Percentiles rank a stretch among this genome's conserved stretches.
These are phyloP conservation scores for Tausonia pullulans DNA, from an alignment of 1,284 basidiomycete species.

Conservation along the genomic window DNA sequence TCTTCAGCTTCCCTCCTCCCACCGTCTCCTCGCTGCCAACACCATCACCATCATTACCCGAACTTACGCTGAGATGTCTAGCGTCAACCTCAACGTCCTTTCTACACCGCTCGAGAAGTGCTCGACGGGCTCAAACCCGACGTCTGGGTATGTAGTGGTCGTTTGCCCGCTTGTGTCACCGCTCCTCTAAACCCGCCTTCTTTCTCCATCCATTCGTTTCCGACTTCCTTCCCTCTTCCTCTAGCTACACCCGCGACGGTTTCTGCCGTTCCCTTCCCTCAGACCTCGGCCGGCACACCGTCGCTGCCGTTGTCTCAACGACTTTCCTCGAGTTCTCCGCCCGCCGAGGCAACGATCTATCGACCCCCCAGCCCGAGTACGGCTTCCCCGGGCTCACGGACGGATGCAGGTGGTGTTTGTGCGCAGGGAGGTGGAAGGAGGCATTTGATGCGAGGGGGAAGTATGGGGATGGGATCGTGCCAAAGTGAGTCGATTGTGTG, in stretches of 20 bases:
- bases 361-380: conserved; percentile 4
- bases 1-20: too few relatives aligned
- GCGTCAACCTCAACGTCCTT: too few relatives aligned
- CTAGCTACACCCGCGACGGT: neutral
- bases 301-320: conserved; percentile 3
- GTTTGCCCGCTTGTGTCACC: too few relatives aligned
- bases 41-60: too few relatives aligned
- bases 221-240: too few relatives aligned
- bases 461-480: conserved; percentile 7
- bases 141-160: too few relatives aligned
- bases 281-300: conserved; percentile 6
- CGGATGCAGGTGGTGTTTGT: conserved; percentile 9
- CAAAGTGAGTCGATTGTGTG: neutral
- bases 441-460: neutral
- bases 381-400: conserved; percentile 2
- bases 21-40: too few relatives aligned
- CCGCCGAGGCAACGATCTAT: conserved; percentile 1
- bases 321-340: conserved; percentile 10
- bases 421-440: conserved; percentile 12
- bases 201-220: too few relatives aligned
- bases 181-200: too few relatives aligned
- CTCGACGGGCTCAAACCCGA: too few relatives aligned
- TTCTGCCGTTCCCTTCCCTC: conserved; percentile 4
- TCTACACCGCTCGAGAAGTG: too few relatives aligned
- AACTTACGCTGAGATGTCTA: too few relatives aligned